Conservation (phyloP, 768 basidiomycete genomes). For the Rhodosporidiobolus sp. region DNA sequence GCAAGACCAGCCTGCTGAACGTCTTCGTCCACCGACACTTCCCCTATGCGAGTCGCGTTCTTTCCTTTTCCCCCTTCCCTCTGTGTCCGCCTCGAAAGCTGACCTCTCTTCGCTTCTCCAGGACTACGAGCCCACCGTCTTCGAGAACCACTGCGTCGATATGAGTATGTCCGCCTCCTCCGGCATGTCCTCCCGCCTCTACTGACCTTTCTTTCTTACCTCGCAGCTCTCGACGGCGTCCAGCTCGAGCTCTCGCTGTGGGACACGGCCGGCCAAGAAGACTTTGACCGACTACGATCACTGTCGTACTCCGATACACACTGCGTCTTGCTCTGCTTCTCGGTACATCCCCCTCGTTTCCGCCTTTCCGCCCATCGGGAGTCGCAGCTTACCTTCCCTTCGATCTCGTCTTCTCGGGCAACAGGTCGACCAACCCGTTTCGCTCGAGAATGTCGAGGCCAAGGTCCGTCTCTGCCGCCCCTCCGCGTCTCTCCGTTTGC, state of each 20-base stretch:
- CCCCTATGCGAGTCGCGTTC: constrained; percentile 90
- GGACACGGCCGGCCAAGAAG: constrained; percentile 99
- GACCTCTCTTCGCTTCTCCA: neutral
- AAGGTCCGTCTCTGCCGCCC: constrained; percentile 58
- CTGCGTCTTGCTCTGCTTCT: constrained; percentile 94
- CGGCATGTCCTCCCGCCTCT: neutral
- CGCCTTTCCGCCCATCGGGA: no score
- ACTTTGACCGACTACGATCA: constrained; percentile 88
- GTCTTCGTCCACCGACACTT: constrained; percentile 90
- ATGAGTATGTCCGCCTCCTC: neutral
- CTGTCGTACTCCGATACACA: constrained; percentile 96
- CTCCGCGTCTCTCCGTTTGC: neutral
- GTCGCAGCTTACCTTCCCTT: neutral
- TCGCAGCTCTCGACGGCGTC: constrained; percentile 61
- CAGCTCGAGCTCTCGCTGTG: constrained; percentile 86
- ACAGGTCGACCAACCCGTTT: constrained; percentile 89
- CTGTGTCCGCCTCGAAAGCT: constrained; percentile 5
- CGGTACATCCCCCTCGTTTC: constrained; percentile 57
- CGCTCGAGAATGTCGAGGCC: constrained; percentile 89
- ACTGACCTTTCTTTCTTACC: neutral
- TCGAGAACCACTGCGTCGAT: constrained; percentile 84
- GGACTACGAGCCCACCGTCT: constrained; percentile 74
- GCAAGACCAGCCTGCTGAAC: constrained; percentile 57
- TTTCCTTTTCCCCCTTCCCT: constrained; percentile 46
- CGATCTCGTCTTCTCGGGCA: neutral